Percentiles rank a stretch among this genome's conserved stretches.
phyloP scores from a whole-genome alignment of 2,329 filamentous ascomycete genomes.

The Neofusicoccum laricinum region DNA sequence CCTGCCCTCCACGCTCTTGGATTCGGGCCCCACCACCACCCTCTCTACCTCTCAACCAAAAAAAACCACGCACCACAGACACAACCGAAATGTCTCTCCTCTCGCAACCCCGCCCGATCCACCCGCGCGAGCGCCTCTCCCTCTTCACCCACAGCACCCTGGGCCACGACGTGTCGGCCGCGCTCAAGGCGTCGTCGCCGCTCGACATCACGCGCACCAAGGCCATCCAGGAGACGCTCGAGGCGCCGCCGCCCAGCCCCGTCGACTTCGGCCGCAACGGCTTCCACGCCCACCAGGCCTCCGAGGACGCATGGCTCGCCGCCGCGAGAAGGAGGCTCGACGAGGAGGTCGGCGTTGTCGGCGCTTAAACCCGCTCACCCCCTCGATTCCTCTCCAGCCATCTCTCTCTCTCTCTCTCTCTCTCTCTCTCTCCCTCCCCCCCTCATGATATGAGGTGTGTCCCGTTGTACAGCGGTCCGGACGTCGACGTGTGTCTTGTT shows the following conservation, averaged over 20 bases:
- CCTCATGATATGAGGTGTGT: not conserved
- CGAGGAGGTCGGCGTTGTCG: conserved; percentile 1
- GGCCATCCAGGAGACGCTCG: conserved; percentile 32
- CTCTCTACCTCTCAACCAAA: not conserved
- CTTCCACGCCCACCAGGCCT: not conserved
- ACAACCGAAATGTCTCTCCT: conserved; percentile 21
- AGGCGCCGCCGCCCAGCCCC: conserved; percentile 40
- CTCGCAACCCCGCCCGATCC: conserved; percentile 29
- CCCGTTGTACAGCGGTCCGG: not conserved
- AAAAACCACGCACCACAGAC: not conserved
- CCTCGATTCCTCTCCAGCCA: not conserved
- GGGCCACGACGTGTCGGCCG: conserved; percentile 39
- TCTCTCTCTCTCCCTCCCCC: not conserved
- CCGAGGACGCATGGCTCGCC: not conserved
- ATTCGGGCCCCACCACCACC: not conserved
- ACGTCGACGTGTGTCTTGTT: not conserved
- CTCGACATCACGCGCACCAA: conserved; percentile 15
- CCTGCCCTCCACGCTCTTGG: not conserved
- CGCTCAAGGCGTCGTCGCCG: conserved; percentile 36
- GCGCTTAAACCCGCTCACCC: not conserved
- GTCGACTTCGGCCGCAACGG: conserved; percentile 39
- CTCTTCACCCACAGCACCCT: conserved; percentile 41
- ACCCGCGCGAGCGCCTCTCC: conserved; percentile 41
- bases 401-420: not conserved
- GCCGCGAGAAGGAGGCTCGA: not conserved